A percentile compares a stretch with the other conserved stretches of the same genome.
phyloP scores from a whole-genome alignment of 108 stramenopile species.

The Mediolabrus comicus region DNA sequence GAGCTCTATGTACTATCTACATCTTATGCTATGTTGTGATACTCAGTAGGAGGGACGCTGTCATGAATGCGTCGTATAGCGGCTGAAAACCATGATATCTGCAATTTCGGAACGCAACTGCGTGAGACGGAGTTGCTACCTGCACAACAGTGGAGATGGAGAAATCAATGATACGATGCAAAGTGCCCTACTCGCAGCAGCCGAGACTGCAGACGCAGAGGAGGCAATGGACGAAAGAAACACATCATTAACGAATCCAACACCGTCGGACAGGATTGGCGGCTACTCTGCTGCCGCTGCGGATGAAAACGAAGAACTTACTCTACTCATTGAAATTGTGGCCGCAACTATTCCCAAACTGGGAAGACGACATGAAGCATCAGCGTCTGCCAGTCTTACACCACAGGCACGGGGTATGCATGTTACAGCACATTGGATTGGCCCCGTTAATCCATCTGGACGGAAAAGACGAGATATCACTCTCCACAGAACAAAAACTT shows the following conservation, averaged over 20 bases:
- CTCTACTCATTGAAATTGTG: slow-evolving; percentile 34
- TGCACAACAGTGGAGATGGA: not conserved
- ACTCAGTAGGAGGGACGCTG: too few relatives aligned
- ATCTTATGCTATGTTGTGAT: too few relatives aligned
- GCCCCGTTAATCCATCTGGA: slow-evolving; percentile 12
- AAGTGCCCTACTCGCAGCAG: not conserved
- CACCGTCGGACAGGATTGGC: too few relatives aligned
- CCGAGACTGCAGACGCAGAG: not conserved
- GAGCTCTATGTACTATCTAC: too few relatives aligned
- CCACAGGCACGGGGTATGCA: slow-evolving; percentile 23
- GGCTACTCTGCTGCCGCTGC: not conserved
- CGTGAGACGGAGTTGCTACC: not conserved
- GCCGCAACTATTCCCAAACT: slow-evolving; percentile 23
- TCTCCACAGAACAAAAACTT: slow-evolving; percentile 34
- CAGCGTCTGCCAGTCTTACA: not conserved
- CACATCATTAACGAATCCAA: too few relatives aligned
- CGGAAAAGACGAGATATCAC: slow-evolving; percentile 2
- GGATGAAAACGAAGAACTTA: not conserved
- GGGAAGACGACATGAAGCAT: not conserved
- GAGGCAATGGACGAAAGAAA: too few relatives aligned
- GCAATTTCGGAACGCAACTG: not conserved
- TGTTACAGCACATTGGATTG: slow-evolving; percentile 37
- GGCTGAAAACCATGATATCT: not conserved
- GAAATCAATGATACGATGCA: not conserved
- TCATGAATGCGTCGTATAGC: too few relatives aligned